Conservation (phyloP, 2,329 filamentous ascomycete species). For the Fusarium miscanthi region DNA sequence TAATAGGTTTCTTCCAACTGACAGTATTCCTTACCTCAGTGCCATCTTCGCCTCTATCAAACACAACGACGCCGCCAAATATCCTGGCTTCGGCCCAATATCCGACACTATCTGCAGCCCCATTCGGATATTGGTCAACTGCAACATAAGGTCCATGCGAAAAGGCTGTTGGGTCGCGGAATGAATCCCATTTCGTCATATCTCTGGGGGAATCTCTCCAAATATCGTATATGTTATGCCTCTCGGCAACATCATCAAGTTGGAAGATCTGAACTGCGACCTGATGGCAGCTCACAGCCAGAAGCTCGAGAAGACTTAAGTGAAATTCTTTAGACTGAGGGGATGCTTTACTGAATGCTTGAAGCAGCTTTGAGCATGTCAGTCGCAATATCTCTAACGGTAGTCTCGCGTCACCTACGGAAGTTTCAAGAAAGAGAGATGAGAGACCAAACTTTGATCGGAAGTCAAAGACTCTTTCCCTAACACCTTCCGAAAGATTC, state of each 20-base stretch:
- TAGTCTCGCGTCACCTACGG: not conserved
- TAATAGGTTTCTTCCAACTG: accelerated
- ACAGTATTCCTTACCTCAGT: not conserved
- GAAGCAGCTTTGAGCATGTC: not conserved
- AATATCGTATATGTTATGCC: not conserved
- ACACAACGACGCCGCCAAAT: slow-evolving; percentile 14
- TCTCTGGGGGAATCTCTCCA: not conserved
- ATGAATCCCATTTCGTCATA: not conserved
- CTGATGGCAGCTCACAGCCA: not conserved
- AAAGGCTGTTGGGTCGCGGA: slow-evolving; percentile 2
- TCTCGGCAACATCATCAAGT: not conserved
- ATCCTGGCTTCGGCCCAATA: slow-evolving; percentile 26
- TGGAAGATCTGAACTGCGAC: not conserved
- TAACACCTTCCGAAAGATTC: not conserved
- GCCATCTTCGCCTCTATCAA: slow-evolving; percentile 7
- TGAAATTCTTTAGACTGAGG: not conserved
- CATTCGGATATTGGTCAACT: slow-evolving; percentile 8
- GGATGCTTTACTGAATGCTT: not conserved
- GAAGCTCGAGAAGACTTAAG: not conserved
- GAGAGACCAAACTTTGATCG: not conserved
- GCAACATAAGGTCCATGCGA: not conserved
- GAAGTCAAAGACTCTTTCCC: not conserved
- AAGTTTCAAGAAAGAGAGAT: accelerated
- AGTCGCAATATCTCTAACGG: accelerated
- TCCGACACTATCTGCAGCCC: slow-evolving; percentile 1